Conservation (phyloP, 2,329 filamentous ascomycete genomes). For the Cadophora sp. region DNA sequence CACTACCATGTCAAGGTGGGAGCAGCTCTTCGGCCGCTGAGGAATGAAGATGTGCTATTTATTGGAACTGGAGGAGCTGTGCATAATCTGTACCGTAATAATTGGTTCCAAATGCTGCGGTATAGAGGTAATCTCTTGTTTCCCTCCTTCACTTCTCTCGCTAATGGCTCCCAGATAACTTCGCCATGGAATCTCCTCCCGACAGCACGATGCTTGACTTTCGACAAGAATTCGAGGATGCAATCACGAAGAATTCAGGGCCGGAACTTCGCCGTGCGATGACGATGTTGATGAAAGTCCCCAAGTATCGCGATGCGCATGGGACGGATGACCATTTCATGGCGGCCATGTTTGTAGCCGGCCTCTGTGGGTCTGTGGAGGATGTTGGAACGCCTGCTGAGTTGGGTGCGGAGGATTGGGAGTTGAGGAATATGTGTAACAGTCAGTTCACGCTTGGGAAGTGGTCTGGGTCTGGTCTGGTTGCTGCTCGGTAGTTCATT, state of each 20-base stretch:
- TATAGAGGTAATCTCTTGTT: constrained; percentile 22
- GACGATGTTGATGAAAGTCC: constrained; percentile 72
- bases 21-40: constrained; percentile 59
- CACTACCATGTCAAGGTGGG: constrained; percentile 65
- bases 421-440: constrained; percentile 51
- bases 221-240: constrained; percentile 68
- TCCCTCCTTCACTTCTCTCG: neutral
- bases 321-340: constrained; percentile 76
- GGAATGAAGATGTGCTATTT: constrained; percentile 61
- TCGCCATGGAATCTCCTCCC: constrained; percentile 64
- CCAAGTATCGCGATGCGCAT: constrained; percentile 69
- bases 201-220: constrained; percentile 69
- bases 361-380: constrained; percentile 56
- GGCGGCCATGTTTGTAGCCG: constrained; percentile 68
- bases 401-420: constrained; percentile 68
- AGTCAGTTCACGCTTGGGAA: constrained; percentile 42
- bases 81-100: constrained; percentile 73
- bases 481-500: constrained; percentile 1
- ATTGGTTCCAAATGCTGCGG: constrained; percentile 67
- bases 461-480: constrained; percentile 45
- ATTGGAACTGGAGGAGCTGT: constrained; percentile 67
- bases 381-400: constrained; percentile 51
- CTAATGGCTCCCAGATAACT: constrained; percentile 55
- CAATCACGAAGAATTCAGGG: constrained; percentile 59
- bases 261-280: constrained; percentile 60